Conservation (phyloP, 805 yeast species). For the Sungouiozyma intestinalis region DNA sequence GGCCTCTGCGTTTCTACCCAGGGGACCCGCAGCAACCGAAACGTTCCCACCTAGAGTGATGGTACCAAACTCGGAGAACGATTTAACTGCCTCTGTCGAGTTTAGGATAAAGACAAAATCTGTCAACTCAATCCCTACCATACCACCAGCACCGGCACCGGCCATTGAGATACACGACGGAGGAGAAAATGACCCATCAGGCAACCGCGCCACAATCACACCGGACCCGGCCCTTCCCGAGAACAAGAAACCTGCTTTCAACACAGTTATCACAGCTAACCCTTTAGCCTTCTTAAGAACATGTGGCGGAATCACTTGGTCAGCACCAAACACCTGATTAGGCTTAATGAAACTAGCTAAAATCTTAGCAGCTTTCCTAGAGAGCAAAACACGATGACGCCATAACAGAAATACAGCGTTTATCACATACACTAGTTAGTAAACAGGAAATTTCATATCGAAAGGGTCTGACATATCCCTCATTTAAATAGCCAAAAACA, state of each 20-base stretch:
- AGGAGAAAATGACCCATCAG: slow-evolving; percentile 96
- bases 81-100: slow-evolving; percentile 76
- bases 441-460: not conserved
- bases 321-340: slow-evolving; percentile 84
- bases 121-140: slow-evolving; percentile 90
- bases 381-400: not conserved
- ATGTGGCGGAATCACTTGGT: slow-evolving; percentile 80
- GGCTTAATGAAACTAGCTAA: slow-evolving; percentile 88
- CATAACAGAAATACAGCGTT: too few species aligned
- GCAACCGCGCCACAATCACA: slow-evolving; percentile 82
- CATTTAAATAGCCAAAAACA: slow-evolving; percentile 11
- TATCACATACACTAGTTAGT: not conserved
- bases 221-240: slow-evolving; percentile 98
- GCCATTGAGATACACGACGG: slow-evolving; percentile 94
- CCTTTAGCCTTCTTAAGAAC: slow-evolving; percentile 87
- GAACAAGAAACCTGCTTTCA: slow-evolving; percentile 91
- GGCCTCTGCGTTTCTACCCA: slow-evolving; percentile 96
- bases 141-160: slow-evolving; percentile 99
- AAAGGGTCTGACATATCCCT: not conserved
- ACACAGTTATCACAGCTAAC: slow-evolving; percentile 81
- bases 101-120: slow-evolving; percentile 92
- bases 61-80: slow-evolving; percentile 90
- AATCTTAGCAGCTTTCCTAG: slow-evolving; percentile 84
- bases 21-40: slow-evolving; percentile 94
- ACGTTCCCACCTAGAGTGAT: slow-evolving; percentile 91